Evolutionary conservation across 75 land plant species (phyloP), one percentile per base, ranked within the genome.

Genomic region (Ceratopteris richardii): DNA sequence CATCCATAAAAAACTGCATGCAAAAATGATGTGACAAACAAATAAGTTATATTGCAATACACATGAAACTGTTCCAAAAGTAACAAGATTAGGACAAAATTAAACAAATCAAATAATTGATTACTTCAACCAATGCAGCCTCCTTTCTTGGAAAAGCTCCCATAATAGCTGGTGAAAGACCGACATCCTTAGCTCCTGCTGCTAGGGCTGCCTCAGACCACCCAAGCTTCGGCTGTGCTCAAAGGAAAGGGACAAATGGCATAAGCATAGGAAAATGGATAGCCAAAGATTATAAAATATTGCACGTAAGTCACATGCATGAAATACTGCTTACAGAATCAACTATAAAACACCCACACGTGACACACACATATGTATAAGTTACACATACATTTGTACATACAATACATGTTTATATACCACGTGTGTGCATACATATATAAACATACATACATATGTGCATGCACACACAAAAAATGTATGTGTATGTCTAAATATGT

Each of bases 121-220:
- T n/a, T 66, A 83, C 96, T 88, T 87, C 97, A 1, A 92, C 94
- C 29, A 92, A 86, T 9, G 80, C 87, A 28, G 89, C 97, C 46
- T 92, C 94, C 47, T 85, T 92, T 51, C 94, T 67, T 0, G 85
- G 84, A 61, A 92, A 85, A n/a, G 86, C 64, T 28, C 97, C 97
- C 40, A 91, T 69, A 31, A 91, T 84, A 1, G 88, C 55, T 25
- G 93, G 97, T 21, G 97, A 91, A 9, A 91, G 41, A 16, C 82
- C 82, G 26, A 76, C 86, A 28, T 85, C 94, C 56, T 68, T 77
- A 10, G 97, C 94, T 14, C 97, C 97, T n/a, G 85, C 76, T 25
- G 81, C 82, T 73, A 92, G 69, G 0, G 94, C 94, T 21, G 66
- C 81, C 31, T 88, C 89, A 50, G 62, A 76, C 97, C 94, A 88